A percentile compares a stretch with the other conserved stretches of the same genome.
phyloP scores from a whole-genome alignment of 495 filamentous ascomycete genomes.

The Trichoderma asperelloides region DNA sequence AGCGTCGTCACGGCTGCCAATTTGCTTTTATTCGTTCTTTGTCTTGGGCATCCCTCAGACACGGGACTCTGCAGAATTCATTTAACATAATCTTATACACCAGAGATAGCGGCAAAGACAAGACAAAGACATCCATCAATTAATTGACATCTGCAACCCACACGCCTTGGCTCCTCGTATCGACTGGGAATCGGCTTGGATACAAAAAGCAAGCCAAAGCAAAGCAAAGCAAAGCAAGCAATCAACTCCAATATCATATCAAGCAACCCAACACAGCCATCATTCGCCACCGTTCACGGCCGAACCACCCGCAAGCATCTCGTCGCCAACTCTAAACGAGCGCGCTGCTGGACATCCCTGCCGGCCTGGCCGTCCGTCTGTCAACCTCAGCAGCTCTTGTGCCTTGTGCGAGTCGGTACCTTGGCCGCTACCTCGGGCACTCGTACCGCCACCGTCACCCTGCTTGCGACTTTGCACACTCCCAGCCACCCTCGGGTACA shows the following conservation, averaged over 20 bases:
- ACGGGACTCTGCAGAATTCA: neutral
- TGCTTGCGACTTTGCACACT: neutral
- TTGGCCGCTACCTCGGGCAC: neutral
- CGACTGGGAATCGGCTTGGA: too few species aligned
- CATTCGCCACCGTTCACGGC: neutral
- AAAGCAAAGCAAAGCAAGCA: too few species aligned
- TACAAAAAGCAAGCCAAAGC: too few species aligned
- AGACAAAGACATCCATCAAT: neutral
- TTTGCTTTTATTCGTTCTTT: neutral
- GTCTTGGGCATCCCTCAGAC: neutral
- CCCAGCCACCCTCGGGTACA: neutral
- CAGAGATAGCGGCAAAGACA: neutral
- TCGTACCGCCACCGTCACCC: slow-evolving; percentile 1
- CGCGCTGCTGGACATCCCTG: slow-evolving; percentile 4
- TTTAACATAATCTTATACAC: neutral
- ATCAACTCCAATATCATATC: neutral
- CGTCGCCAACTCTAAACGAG: slow-evolving; percentile 6
- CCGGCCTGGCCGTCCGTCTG: neutral
- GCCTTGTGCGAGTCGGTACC: neutral
- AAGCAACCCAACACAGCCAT: neutral
- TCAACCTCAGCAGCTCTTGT: neutral
- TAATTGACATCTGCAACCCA: neutral
- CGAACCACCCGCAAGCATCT: neutral
- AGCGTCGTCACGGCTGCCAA: too few species aligned
- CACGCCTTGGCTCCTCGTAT: too few species aligned